A percentile compares a stretch with the other conserved stretches of the same genome.
phyloP scores from a whole-genome alignment of 495 filamentous ascomycete genomes.

The Apiosordaria backusii region DNA sequence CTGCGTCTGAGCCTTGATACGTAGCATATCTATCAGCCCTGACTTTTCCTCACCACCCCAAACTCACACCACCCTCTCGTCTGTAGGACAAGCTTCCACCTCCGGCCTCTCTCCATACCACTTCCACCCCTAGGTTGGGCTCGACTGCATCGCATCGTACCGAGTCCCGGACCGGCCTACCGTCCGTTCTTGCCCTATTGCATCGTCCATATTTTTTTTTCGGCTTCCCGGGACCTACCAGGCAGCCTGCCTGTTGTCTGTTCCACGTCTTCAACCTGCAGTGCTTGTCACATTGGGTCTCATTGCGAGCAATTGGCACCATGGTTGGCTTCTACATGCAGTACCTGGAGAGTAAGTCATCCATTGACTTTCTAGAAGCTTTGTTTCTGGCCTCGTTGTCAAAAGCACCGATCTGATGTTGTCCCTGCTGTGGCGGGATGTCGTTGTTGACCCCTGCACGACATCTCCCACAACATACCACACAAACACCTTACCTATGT shows the following conservation, averaged over 20 bases:
- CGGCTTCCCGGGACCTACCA: conserved; percentile 18
- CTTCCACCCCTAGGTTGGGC: conserved; percentile 47
- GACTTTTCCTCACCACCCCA: conserved; percentile 29
- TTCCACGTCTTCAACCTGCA: conserved; percentile 2
- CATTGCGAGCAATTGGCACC: conserved; percentile 31
- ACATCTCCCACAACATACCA: conserved; percentile 23
- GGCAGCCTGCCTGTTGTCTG: conserved; percentile 5
- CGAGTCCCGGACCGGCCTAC: conserved; percentile 35
- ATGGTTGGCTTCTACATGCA: conserved; percentile 62
- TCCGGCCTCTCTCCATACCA: conserved; percentile 28
- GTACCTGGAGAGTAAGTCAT: conserved; percentile 60
- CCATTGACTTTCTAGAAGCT: conserved; percentile 17
- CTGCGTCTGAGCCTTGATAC: conserved; percentile 49
- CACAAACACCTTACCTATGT: conserved; percentile 7
- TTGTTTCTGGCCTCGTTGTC: neutral
- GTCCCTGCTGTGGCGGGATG: conserved; percentile 26
- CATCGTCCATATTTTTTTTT: conserved; percentile 25
- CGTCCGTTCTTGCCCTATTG: conserved; percentile 17
- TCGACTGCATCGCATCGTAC: conserved; percentile 54
- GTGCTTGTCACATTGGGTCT: conserved; percentile 15
- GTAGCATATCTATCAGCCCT: conserved; percentile 47
- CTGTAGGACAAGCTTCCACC: conserved; percentile 43
- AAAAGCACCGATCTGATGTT: conserved; percentile 20
- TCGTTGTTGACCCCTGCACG: conserved; percentile 25
- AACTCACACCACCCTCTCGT: conserved; percentile 36